phyloP scores from a whole-genome alignment of 2,329 filamentous ascomycete species.

The Botrytis fragariae region DNA sequence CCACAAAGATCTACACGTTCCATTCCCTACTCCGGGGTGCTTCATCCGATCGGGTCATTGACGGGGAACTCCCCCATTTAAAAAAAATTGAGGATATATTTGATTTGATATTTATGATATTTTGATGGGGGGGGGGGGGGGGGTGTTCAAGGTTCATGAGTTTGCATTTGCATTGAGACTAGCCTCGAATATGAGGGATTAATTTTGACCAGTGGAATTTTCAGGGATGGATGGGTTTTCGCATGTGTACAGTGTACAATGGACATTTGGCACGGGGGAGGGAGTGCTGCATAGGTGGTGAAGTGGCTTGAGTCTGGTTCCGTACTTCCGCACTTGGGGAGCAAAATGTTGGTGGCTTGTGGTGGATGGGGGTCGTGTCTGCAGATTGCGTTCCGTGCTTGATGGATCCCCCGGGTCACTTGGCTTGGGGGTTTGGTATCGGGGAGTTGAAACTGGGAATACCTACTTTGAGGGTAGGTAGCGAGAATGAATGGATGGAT shows the following conservation, averaged over 20 bases:
- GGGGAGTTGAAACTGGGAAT: background rate
- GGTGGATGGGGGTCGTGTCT: background rate
- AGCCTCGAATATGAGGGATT: conserved; percentile 32
- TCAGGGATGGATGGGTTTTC: background rate
- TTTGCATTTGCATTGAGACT: background rate
- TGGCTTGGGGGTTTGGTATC: background rate
- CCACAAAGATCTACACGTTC: background rate
- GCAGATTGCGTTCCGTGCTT: background rate
- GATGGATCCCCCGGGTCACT: background rate
- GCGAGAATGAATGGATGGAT: background rate
- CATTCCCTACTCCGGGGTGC: background rate
- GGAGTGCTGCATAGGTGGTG: background rate
- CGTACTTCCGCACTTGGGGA: background rate
- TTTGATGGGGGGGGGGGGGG: background rate
- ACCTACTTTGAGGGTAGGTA: background rate
- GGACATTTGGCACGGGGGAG: too few species aligned
- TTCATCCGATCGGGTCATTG: background rate
- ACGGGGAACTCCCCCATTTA: background rate
- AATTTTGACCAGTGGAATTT: conserved; percentile 31
- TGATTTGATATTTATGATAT: background rate
- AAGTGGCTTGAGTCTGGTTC: background rate
- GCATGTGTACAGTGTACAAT: background rate
- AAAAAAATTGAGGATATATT: background rate
- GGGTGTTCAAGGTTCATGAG: background rate
- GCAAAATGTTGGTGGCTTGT: background rate